Evolutionary conservation across 1,284 basidiomycete genomes (phyloP), one percentile per base, ranked within the genome.

Genomic region (Hemileccinum hortonii): DNA sequence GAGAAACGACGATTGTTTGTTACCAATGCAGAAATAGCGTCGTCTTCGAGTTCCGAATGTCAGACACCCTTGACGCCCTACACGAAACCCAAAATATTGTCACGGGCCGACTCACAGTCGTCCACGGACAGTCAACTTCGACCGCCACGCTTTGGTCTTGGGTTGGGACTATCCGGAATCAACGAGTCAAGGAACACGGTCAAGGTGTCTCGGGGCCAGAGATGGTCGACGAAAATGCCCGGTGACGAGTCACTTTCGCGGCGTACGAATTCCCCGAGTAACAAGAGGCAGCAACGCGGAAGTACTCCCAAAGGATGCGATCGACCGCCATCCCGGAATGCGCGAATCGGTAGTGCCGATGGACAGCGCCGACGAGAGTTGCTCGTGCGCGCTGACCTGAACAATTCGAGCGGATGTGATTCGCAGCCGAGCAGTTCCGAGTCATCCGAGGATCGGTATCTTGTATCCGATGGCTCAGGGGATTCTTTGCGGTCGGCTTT

Each of bases 11-110:
- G 74, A 38, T 66, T 85, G 4, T 75, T 78, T 5, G 78, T 86
- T 5, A 73, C 80, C 4, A 84, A 84, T 54, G 77, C 76, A 0
- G 73, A 75, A 24, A 72, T 79, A 22, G 62, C 74, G 4, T 65
- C 76, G 2, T 76, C 76, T 37, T 78, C 78, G 4, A 75, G 75
- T 21, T 75, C 61, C 50, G 77, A 73, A 54, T 74, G 64, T 45
- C 73, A 73, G 33, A 57, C 65, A 1, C 47, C 49, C 8, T 42
- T 50, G 39, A 44, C 21, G 22, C 52, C 55, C 26, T 55, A 44
- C 48, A n/a, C 52, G 6, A 70, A 58, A 42, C 40, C 49, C 14
- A 66, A 63, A 16, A 16, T 40, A 2, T 44, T 56, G 6, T 32
- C 50, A 3, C 56, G 62, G 29, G 42, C 55, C 3, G 63, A 64